Percentiles rank a stretch among this genome's conserved stretches.
Conservation (phyloP, 2,329 filamentous ascomycete species). For the Botrytis pseudocinerea region DNA sequence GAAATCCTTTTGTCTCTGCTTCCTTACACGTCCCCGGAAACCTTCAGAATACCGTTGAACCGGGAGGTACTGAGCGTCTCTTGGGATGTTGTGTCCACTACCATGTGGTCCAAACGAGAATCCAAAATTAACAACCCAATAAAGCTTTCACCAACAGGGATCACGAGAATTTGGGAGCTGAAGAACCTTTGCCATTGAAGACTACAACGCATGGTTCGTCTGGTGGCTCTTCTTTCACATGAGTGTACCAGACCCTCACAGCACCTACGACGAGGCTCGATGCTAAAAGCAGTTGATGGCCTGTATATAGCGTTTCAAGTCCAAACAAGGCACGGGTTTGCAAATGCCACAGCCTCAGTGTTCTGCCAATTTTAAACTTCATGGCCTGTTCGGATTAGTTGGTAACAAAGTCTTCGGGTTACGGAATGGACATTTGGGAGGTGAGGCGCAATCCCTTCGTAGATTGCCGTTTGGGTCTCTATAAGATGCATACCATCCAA, state of each 20-base stretch:
- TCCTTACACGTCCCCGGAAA: background rate
- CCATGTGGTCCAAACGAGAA: background rate
- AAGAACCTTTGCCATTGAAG: background rate
- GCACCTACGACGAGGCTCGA: background rate
- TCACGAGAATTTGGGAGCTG: background rate
- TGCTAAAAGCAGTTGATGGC: background rate
- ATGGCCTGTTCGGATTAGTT: background rate
- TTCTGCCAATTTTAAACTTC: background rate
- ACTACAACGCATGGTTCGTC: background rate
- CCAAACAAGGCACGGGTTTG: background rate
- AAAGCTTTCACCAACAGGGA: background rate
- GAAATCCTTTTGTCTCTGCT: background rate
- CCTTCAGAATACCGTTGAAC: background rate
- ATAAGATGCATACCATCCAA: background rate
- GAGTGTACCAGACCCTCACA: background rate
- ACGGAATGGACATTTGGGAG: background rate
- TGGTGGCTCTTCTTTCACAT: background rate
- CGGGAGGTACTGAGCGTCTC: background rate
- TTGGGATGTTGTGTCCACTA: background rate
- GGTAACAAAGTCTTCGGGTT: background rate
- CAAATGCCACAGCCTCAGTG: background rate
- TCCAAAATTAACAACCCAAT: background rate
- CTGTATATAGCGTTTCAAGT: background rate
- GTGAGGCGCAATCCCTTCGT: background rate
- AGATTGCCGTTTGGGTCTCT: background rate